These are phyloP conservation scores for Colletotrichum liaoningense DNA, from an alignment of 2,329 filamentous ascomycete genomes.

Conservation along the genomic window DNA sequence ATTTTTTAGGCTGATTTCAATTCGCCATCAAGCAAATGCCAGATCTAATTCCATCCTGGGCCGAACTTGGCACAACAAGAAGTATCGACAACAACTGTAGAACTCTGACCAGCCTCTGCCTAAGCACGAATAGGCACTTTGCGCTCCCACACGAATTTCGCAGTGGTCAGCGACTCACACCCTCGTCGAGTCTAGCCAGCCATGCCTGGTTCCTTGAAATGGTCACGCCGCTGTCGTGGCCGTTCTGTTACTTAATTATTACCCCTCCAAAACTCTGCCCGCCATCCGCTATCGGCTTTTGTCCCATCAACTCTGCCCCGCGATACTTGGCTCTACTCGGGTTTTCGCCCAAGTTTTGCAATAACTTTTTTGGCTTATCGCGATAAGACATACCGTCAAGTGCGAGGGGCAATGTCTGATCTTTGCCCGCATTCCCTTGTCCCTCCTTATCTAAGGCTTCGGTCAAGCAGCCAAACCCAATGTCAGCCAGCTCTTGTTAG, in stretches of 20 bases:
- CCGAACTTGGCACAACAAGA: not conserved
- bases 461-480: constrained; percentile 16
- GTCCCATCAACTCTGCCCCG: constrained; percentile 40
- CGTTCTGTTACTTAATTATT: constrained; percentile 38
- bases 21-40: not conserved
- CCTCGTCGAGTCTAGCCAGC: constrained; percentile 20
- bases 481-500: constrained; percentile 23
- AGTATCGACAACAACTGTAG: not conserved
- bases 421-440: constrained; percentile 28
- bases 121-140: not conserved
- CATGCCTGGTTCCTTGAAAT: constrained; percentile 18
- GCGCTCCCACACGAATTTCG: not conserved
- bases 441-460: constrained; percentile 17
- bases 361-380: constrained; percentile 5
- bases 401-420: constrained; percentile 5
- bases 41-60: not conserved
- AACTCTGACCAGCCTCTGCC: not conserved
- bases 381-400: constrained; percentile 7
- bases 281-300: constrained; percentile 32
- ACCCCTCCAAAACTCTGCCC: constrained; percentile 34
- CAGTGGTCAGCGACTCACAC: not conserved
- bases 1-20: constrained; percentile 7
- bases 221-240: constrained; percentile 25
- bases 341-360: not conserved
- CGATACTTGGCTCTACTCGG: not conserved